These are phyloP conservation scores for Saccharomycopsis olivae DNA, from an alignment of 805 yeast genomes.

Conservation along the genomic window DNA sequence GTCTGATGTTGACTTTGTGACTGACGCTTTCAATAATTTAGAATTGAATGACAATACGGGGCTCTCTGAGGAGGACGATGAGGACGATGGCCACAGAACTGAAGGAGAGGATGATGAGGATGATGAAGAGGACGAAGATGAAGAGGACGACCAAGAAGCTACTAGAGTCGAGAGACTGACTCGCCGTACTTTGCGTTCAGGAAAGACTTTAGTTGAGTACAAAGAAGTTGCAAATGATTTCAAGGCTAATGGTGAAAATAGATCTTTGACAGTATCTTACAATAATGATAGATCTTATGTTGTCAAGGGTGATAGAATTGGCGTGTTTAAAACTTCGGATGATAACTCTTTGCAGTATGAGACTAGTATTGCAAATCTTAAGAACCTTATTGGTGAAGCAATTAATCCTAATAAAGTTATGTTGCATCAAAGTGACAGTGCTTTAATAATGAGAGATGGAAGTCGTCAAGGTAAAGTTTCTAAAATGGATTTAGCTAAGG, in stretches of 20 bases:
- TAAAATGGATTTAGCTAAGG: constrained; percentile 71
- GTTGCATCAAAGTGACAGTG: constrained; percentile 67
- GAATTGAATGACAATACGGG: constrained; percentile 29
- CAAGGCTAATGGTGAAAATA: constrained; percentile 36
- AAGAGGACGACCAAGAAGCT: constrained; percentile 28
- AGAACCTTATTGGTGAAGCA: constrained; percentile 35
- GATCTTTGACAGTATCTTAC: constrained; percentile 60
- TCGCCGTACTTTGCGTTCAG: background rate
- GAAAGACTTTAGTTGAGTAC: no score
- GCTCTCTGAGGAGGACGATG: no score
- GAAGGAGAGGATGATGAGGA: constrained; percentile 22
- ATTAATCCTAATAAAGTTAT: constrained; percentile 54
- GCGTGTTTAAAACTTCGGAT: constrained; percentile 55
- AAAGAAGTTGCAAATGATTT: constrained; percentile 22
- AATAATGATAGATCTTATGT: constrained; percentile 68
- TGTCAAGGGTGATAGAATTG: constrained; percentile 67
- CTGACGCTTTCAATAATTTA: constrained; percentile 39
- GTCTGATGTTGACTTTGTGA: constrained; percentile 44
- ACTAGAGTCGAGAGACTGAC: constrained; percentile 1
- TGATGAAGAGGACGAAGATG: constrained; percentile 25
- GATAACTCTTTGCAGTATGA: constrained; percentile 45
- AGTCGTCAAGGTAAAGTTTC: constrained; percentile 37
- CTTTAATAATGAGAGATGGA: constrained; percentile 54
- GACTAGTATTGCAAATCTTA: constrained; percentile 56
- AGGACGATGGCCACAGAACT: no score